Evolutionary conservation across 108 stramenopile genomes (phyloP).

Genomic region (Epithemia pelagica): DNA sequence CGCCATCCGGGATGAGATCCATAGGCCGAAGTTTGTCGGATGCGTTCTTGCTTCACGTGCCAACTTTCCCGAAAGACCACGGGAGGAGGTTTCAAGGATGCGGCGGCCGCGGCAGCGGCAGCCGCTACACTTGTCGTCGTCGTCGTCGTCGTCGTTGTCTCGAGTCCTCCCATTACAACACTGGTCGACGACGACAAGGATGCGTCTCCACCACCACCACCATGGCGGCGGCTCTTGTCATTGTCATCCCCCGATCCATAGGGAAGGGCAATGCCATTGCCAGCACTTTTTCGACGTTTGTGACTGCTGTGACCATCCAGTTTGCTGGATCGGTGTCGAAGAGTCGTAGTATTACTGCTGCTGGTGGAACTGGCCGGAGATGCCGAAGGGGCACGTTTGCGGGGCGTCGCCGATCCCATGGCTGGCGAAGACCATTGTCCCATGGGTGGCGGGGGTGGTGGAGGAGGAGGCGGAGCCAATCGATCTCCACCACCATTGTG

Average conservation of each 20-base stretch:
- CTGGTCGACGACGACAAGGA: not conserved
- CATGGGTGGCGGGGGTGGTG: constrained; percentile 6
- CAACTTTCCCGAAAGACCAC: constrained; percentile 95
- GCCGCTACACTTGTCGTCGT: no score
- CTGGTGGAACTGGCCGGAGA: not conserved
- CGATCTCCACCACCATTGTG: not conserved
- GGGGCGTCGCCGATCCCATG: not conserved
- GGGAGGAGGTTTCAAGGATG: constrained; percentile 34
- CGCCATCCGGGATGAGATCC: constrained; percentile 89
- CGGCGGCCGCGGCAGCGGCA: not conserved
- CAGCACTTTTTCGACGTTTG: not conserved
- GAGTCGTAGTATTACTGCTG: no score
- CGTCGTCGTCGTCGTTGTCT: no score
- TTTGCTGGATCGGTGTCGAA: not conserved
- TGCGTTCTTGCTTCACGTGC: constrained; percentile 80
- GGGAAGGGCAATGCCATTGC: not conserved
- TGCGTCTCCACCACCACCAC: no score
- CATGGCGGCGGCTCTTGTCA: not conserved
- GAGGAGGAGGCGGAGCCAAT: not conserved
- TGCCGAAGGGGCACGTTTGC: not conserved
- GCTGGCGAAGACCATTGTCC: constrained; percentile 18
- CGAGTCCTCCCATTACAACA: no score
- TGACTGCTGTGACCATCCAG: not conserved
- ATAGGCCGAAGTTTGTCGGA: constrained; percentile 66
- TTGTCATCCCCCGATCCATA: constrained; percentile 3